These are phyloP conservation scores for Brettanomyces anomalus DNA, from an alignment of 805 yeast genomes.

Conservation along the genomic window DNA sequence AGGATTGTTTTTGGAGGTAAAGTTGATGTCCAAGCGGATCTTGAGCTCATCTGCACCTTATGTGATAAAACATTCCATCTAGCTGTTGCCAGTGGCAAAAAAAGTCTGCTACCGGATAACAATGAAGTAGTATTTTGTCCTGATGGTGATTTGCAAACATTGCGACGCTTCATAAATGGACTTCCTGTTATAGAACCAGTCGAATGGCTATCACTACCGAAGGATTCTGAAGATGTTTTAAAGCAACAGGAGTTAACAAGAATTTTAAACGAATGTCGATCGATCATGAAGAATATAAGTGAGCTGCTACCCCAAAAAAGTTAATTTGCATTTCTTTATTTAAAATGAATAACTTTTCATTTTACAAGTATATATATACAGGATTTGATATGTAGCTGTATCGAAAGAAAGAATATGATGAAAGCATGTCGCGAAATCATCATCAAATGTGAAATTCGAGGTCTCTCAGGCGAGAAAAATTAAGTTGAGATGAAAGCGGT, in stretches of 20 bases:
- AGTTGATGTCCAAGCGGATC: slow-evolving; percentile 35
- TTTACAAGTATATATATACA: too few relatives aligned
- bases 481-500: too few relatives aligned
- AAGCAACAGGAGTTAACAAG: not conserved
- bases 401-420: too few relatives aligned
- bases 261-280: not conserved
- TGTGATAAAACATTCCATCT: slow-evolving; percentile 30
- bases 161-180: slow-evolving; percentile 38
- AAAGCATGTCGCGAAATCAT: too few relatives aligned
- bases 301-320: too few relatives aligned
- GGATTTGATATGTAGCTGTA: too few relatives aligned
- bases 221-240: slow-evolving; percentile 6
- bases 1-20: slow-evolving; percentile 63
- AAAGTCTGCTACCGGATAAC: slow-evolving; percentile 30
- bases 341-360: too few relatives aligned
- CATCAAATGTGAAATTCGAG: too few relatives aligned
- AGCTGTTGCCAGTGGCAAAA: slow-evolving; percentile 28
- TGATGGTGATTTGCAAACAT: slow-evolving; percentile 13
- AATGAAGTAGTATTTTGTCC: slow-evolving; percentile 3
- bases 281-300: too few relatives aligned
- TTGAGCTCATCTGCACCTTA: slow-evolving; percentile 24
- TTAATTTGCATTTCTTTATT: too few relatives aligned
- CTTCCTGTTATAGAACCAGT: slow-evolving; percentile 43
- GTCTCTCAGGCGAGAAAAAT: too few relatives aligned
- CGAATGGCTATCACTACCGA: slow-evolving; percentile 21